Evolutionary conservation across 2,329 filamentous ascomycete genomes (phyloP).

Genomic region (Xylariaceae sp.): DNA sequence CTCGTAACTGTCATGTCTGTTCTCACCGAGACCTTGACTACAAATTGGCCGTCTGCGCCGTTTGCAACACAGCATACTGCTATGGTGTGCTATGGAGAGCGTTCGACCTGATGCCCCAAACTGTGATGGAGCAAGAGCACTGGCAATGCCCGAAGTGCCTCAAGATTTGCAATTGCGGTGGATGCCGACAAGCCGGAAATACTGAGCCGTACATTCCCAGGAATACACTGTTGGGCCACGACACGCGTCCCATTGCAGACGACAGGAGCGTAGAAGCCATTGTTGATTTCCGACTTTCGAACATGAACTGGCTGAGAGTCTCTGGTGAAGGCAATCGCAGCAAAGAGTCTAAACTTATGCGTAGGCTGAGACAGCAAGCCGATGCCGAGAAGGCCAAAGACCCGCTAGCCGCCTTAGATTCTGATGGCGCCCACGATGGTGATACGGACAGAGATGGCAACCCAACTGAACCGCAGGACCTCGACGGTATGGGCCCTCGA

Average conservation of each 20-base stretch:
- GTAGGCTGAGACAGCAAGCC: conserved; percentile 50
- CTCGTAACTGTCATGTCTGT: conserved; percentile 74
- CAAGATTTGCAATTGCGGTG: conserved; percentile 79
- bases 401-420: conserved; percentile 28
- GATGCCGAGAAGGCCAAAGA: conserved; percentile 53
- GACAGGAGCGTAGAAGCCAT: conserved; percentile 83
- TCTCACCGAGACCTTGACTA: conserved; percentile 73
- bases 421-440: conserved; percentile 29
- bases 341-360: conserved; percentile 53
- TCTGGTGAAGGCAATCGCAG: conserved; percentile 54
- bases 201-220: conserved; percentile 79
- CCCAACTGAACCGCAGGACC: not conserved
- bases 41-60: conserved; percentile 76
- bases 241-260: conserved; percentile 86
- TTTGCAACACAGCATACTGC: conserved; percentile 75
- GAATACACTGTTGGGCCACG: conserved; percentile 81
- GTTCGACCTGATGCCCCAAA: conserved; percentile 83
- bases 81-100: conserved; percentile 90
- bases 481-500: conserved; percentile 23
- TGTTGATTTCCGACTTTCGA: conserved; percentile 86
- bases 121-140: conserved; percentile 69
- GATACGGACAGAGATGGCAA: conserved; percentile 22
- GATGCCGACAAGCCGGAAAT: conserved; percentile 62
- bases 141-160: conserved; percentile 90
- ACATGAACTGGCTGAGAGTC: conserved; percentile 72